These are phyloP conservation scores for Boletus rex-veris DNA, from an alignment of 768 basidiomycete genomes.

Conservation along the genomic window DNA sequence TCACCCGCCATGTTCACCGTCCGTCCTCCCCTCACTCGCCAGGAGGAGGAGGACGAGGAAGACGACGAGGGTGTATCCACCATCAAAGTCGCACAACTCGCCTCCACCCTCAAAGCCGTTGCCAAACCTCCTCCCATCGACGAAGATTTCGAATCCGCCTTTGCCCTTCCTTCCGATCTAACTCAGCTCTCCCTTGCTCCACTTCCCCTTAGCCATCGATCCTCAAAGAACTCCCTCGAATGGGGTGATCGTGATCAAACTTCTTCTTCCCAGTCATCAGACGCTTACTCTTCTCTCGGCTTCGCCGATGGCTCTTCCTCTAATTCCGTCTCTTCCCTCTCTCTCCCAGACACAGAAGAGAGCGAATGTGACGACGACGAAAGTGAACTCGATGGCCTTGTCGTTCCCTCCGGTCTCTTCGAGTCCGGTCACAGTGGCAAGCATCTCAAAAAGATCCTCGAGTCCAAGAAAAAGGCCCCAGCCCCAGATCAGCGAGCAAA, in stretches of 20 bases:
- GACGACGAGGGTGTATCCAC: conserved; percentile 83
- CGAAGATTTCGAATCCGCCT: conserved; percentile 83
- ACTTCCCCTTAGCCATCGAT: conserved; percentile 66
- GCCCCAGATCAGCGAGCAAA: conserved; percentile 53
- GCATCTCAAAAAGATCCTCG: conserved; percentile 49
- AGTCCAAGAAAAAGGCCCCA: conserved; percentile 52
- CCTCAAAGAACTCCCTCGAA: conserved; percentile 81
- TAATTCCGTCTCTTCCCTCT: conserved; percentile 61
- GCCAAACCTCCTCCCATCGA: conserved; percentile 40
- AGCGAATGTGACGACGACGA: conserved; percentile 67
- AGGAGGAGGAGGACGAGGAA: conserved; percentile 55
- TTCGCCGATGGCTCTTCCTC: conserved; percentile 73
- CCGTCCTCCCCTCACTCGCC: conserved; percentile 55
- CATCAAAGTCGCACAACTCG: conserved; percentile 66
- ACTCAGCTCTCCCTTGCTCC: conserved; percentile 81
- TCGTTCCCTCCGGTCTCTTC: conserved; percentile 73
- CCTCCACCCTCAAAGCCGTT: conserved; percentile 33
- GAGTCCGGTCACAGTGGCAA: conserved; percentile 61
- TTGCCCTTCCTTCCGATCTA: conserved; percentile 75
- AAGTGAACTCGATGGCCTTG: conserved; percentile 75
- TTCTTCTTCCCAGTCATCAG: conserved; percentile 82
- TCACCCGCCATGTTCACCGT: conserved; percentile 44
- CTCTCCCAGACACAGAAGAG: conserved; percentile 67
- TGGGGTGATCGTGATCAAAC: conserved; percentile 85
- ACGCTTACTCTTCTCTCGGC: conserved; percentile 77